Evolutionary conservation across 2,329 filamentous ascomycete species (phyloP).

Genomic region (Cladosporium phlei): DNA sequence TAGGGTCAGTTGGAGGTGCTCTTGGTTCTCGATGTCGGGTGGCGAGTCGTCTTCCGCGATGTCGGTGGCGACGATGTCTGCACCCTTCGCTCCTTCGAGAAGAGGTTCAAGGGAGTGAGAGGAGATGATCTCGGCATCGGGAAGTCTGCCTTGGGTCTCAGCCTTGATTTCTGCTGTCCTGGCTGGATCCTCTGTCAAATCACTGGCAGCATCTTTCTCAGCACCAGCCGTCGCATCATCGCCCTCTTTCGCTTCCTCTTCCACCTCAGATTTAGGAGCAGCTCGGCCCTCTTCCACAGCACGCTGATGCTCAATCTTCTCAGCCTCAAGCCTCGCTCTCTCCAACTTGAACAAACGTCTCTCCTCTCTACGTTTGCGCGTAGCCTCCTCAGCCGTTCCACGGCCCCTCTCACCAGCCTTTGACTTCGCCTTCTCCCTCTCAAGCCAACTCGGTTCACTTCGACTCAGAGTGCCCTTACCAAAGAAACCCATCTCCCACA

Average conservation of each 20-base stretch:
- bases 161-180: conserved; percentile 2
- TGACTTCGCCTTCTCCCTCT: conserved; percentile 69
- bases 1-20: conserved; percentile 85
- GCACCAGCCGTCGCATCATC: not conserved
- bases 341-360: conserved; percentile 84
- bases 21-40: conserved; percentile 49
- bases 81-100: not conserved
- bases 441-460: conserved; percentile 91
- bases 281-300: conserved; percentile 14
- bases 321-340: conserved; percentile 78
- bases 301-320: conserved; percentile 57
- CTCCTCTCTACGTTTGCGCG: conserved; percentile 70
- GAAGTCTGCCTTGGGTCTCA: conserved; percentile 1
- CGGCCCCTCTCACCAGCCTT: conserved; percentile 33
- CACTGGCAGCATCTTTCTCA: not conserved
- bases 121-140: conserved; percentile 11
- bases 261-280: not conserved
- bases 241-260: not conserved
- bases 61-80: conserved; percentile 7
- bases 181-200: not conserved
- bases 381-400: conserved; percentile 74
- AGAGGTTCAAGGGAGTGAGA: not conserved
- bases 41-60: conserved; percentile 10
- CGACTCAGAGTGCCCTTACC: conserved; percentile 90
- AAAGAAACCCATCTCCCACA: conserved; percentile 98